Evolutionary conservation across 192 early-diverging fungal genomes (phyloP), one percentile per base, ranked within the genome.

Genomic region (Rhizophlyctis rosea): DNA sequence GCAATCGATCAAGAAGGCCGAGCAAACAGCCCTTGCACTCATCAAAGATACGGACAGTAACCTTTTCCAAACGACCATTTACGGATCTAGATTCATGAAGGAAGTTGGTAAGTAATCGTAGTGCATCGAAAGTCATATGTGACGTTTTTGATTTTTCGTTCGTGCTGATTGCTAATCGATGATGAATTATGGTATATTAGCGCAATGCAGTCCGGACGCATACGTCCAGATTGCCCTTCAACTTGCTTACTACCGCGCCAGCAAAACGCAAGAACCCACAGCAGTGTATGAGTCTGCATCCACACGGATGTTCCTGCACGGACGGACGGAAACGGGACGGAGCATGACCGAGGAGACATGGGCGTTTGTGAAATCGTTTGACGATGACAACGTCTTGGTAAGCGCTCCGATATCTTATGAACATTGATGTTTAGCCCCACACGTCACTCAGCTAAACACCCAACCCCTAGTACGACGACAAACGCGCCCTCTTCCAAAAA

Each of bases 171-270:
- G 67, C 67, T n/a, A n/a, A n/a, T n/a, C n/a, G n/a, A n/a, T n/a
- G n/a, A n/a, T n/a, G n/a, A n/a, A n/a, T n/a, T n/a, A n/a, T n/a
- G n/a, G n/a, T n/a, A n/a, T n/a, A n/a, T n/a, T 70, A 81, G 81
- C 79, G 24, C 86, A 90, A 54, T 74, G 84, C 53, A 90, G 88
- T 44, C 92, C 94, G 28, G 95, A 98, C 72, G 90, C 90, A 0
- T 98, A 81, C 74, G 76, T 96, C 34, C 95, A 98, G 75, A 80
- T 98, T 72, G 92, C 85, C 0, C 74, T 95, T 30, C 95, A 98
- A 64, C 64, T 93, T 7, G 87, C 95, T 5, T 92, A 90, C 76
- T 81, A 83, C 62, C 79, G 90, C 3, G 78, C 85, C 21, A 82
- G 92, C 69, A 86, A 86, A 18, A 69, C 76, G 5, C 32, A 31